Evolutionary conservation across 768 basidiomycete species (phyloP).

Genomic region (Ramaria rubella): DNA sequence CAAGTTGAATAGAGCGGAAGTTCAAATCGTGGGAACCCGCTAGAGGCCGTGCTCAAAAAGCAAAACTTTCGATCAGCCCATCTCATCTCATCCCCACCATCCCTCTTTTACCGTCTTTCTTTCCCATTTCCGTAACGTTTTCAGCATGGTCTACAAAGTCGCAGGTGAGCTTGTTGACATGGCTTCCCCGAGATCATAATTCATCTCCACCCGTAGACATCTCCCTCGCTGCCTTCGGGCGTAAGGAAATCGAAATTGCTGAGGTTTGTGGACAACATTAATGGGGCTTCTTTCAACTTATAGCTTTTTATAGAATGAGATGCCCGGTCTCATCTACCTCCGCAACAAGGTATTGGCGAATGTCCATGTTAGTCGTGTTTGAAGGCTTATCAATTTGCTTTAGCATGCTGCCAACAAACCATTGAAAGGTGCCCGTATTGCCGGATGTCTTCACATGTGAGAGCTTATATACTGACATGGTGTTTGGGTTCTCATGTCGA

Average conservation of each 20-base stretch:
- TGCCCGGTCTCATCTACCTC: constrained; percentile 94
- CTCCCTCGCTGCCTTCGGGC: constrained; percentile 98
- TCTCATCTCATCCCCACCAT: constrained; percentile 21
- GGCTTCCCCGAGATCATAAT: constrained; percentile 9
- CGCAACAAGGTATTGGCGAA: constrained; percentile 60
- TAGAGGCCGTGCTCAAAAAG: constrained; percentile 4
- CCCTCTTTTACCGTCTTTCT: constrained; percentile 17
- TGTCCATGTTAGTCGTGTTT: constrained; percentile 14
- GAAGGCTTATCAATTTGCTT: background rate
- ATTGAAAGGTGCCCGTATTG: constrained; percentile 90
- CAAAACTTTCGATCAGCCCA: background rate
- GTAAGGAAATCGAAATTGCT: constrained; percentile 99
- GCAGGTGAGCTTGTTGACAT: constrained; percentile 47
- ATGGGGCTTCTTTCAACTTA: background rate
- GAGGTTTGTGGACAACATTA: constrained; percentile 54
- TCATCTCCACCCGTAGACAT: constrained; percentile 46
- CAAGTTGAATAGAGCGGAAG: background rate
- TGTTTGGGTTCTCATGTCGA: constrained; percentile 8
- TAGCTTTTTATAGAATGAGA: constrained; percentile 58
- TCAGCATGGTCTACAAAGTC: constrained; percentile 80
- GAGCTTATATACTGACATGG: constrained; percentile 17
- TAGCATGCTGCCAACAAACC: constrained; percentile 79
- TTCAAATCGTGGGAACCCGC: constrained; percentile 1
- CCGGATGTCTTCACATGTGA: constrained; percentile 96
- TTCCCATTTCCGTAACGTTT: constrained; percentile 7